Evolutionary conservation across 2,329 filamentous ascomycete species (phyloP).

Genomic region (Chaetomium globosum): DNA sequence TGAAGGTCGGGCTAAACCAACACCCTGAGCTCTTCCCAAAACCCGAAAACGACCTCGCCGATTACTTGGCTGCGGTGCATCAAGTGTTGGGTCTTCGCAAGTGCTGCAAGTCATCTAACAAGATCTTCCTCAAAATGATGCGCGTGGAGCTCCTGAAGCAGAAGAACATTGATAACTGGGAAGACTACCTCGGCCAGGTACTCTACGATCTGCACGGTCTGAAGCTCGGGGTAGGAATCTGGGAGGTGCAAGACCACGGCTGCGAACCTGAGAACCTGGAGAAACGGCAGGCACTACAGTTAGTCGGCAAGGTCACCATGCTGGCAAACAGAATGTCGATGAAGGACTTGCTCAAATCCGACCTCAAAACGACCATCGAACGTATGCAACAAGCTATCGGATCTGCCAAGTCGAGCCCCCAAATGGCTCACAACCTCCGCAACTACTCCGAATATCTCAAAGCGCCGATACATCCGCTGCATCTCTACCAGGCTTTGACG

Average conservation of each 20-base stretch:
- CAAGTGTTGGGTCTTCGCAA: slow-evolving; percentile 80
- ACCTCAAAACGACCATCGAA: slow-evolving; percentile 86
- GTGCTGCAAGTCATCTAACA: slow-evolving; percentile 82
- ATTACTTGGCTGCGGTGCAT: slow-evolving; percentile 80
- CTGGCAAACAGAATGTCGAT: slow-evolving; percentile 82
- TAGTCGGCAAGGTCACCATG: slow-evolving; percentile 80
- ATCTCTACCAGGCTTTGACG: slow-evolving; percentile 77
- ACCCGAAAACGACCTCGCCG: slow-evolving; percentile 72
- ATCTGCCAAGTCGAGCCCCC: slow-evolving; percentile 72
- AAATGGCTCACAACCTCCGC: slow-evolving; percentile 84
- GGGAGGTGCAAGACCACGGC: slow-evolving; percentile 74
- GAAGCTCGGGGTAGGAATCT: slow-evolving; percentile 69
- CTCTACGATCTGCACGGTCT: slow-evolving; percentile 81
- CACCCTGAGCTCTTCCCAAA: slow-evolving; percentile 65
- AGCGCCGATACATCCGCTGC: slow-evolving; percentile 77
- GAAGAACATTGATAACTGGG: slow-evolving; percentile 76
- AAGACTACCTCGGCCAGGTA: slow-evolving; percentile 83
- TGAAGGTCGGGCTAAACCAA: slow-evolving; percentile 74
- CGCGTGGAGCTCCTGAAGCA: slow-evolving; percentile 81
- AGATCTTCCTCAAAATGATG: slow-evolving; percentile 85
- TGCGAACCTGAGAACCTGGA: slow-evolving; percentile 79
- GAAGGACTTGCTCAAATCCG: slow-evolving; percentile 88
- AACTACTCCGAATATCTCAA: slow-evolving; percentile 81
- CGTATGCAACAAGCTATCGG: slow-evolving; percentile 89
- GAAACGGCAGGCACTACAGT: slow-evolving; percentile 73